A percentile compares a stretch with the other conserved stretches of the same genome.
phyloP scores from a whole-genome alignment of 2,329 filamentous ascomycete genomes.

The Verticillium nubilum region DNA sequence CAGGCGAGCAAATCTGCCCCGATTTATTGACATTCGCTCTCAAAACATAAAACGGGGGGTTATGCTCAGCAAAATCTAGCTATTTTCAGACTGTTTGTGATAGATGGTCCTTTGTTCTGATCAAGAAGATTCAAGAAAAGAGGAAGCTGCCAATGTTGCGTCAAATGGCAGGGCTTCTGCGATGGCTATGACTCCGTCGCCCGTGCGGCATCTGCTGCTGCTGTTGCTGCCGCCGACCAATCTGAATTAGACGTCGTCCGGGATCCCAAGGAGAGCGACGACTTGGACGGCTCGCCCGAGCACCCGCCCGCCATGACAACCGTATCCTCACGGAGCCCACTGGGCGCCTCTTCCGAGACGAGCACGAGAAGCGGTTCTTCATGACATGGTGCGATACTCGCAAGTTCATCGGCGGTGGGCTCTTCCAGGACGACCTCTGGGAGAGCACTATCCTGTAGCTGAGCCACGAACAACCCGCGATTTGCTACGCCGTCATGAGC shows the following conservation, averaged over 20 bases:
- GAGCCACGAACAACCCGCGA: constrained; percentile 22
- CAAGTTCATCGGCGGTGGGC: constrained; percentile 16
- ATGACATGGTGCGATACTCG: constrained; percentile 17
- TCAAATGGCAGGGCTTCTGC: constrained; percentile 28
- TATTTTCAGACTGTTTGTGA: too few species aligned
- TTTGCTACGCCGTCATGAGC: constrained; percentile 30
- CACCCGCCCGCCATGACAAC: background rate
- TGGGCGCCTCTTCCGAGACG: constrained; percentile 7
- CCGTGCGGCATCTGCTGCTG: background rate
- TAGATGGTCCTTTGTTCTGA: too few species aligned
- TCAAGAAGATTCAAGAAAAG: too few species aligned
- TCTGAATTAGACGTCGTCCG: background rate
- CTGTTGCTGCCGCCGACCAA: background rate
- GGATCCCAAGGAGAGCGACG: background rate
- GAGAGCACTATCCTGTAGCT: constrained; percentile 26
- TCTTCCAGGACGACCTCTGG: constrained; percentile 31
- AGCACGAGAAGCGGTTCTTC: constrained; percentile 20
- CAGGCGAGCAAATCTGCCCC: too few species aligned
- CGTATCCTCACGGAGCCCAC: constrained; percentile 2
- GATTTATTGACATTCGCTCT: too few species aligned
- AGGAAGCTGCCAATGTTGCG: constrained; percentile 27
- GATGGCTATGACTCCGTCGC: constrained; percentile 19
- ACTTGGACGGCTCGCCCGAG: background rate
- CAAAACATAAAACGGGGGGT: too few species aligned
- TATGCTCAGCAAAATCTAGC: too few species aligned